Evolutionary conservation across 1,284 basidiomycete species (phyloP).

Genomic region (Gymnopus androsaceus): DNA sequence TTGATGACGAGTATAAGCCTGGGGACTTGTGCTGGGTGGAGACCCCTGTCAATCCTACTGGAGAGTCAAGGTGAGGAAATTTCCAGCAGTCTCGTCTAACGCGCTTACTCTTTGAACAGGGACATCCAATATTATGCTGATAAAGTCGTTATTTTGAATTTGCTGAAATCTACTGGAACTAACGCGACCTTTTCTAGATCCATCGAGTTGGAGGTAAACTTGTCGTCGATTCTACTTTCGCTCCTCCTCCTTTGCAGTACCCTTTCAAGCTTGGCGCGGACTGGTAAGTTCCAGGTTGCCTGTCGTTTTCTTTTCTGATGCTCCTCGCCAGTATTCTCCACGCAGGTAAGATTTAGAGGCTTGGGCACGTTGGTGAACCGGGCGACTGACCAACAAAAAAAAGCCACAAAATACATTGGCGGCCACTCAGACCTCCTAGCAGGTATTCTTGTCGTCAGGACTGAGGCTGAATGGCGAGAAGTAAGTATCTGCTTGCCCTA

Average conservation of each 20-base stretch:
- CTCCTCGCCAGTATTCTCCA: slow-evolving; percentile 35
- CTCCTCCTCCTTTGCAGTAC: slow-evolving; percentile 84
- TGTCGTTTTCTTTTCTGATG: background rate
- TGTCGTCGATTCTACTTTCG: slow-evolving; percentile 85
- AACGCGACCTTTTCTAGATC: slow-evolving; percentile 44
- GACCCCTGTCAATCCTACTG: slow-evolving; percentile 88
- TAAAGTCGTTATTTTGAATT: slow-evolving; percentile 47
- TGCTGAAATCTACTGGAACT: background rate
- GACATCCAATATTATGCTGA: slow-evolving; percentile 82
- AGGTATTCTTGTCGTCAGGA: slow-evolving; percentile 79
- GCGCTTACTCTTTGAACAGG: slow-evolving; percentile 34
- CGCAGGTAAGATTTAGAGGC: slow-evolving; percentile 36
- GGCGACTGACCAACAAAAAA: slow-evolving; percentile 5
- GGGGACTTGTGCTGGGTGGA: slow-evolving; percentile 89
- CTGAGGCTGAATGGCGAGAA: slow-evolving; percentile 62
- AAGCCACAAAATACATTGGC: slow-evolving; percentile 87
- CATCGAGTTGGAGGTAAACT: slow-evolving; percentile 74
- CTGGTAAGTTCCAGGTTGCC: slow-evolving; percentile 30
- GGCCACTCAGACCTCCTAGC: slow-evolving; percentile 87
- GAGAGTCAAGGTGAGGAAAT: slow-evolving; percentile 65
- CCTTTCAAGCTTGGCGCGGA: slow-evolving; percentile 87
- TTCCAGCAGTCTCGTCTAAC: background rate
- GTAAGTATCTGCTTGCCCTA: slow-evolving; percentile 35
- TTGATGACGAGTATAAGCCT: slow-evolving; percentile 73
- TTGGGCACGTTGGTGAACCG: background rate